Percentiles rank a stretch among this genome's conserved stretches.
Evolutionary conservation across 2,329 filamentous ascomycete genomes (phyloP).

Genomic region (Alternaria tenuissima): DNA sequence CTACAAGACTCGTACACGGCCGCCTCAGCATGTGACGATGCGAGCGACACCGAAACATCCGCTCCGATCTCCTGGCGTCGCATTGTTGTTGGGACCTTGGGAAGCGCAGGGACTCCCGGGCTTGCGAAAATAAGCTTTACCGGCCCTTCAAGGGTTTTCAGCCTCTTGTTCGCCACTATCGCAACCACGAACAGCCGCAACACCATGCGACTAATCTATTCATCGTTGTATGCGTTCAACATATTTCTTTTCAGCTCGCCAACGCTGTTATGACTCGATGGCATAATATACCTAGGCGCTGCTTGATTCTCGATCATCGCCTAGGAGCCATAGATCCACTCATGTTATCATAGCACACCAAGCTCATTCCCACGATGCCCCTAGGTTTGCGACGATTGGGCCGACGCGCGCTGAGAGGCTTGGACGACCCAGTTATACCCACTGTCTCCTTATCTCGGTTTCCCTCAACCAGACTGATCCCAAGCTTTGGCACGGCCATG

Average conservation of each 20-base stretch:
- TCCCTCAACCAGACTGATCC: constrained; percentile 37
- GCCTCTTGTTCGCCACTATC: constrained; percentile 35
- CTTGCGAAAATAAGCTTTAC: constrained; percentile 36
- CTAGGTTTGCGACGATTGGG: constrained; percentile 36
- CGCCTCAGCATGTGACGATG: constrained; percentile 26
- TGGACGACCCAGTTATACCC: constrained; percentile 46
- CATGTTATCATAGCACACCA: constrained; percentile 18
- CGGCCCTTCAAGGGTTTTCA: constrained; percentile 30
- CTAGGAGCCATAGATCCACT: constrained; percentile 21
- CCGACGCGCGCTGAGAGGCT: constrained; percentile 33
- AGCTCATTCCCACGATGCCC: constrained; percentile 31
- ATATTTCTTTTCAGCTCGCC: constrained; percentile 4
- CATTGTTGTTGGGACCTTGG: constrained; percentile 38
- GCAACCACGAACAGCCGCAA: constrained; percentile 23
- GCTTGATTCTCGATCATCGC: constrained; percentile 24
- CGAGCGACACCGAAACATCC: constrained; percentile 25
- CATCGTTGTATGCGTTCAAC: constrained; percentile 1
- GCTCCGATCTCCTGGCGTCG: constrained; percentile 23
- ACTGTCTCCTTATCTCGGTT: constrained; percentile 46
- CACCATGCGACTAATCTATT: constrained; percentile 18
- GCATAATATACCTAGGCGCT: neutral
- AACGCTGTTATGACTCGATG: constrained; percentile 8
- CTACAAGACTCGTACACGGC: neutral
- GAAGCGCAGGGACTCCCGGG: constrained; percentile 25
- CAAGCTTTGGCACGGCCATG: constrained; percentile 31